Evolutionary conservation across 495 filamentous ascomycete species (phyloP).

Genomic region (Talaromyces proteolyticus): DNA sequence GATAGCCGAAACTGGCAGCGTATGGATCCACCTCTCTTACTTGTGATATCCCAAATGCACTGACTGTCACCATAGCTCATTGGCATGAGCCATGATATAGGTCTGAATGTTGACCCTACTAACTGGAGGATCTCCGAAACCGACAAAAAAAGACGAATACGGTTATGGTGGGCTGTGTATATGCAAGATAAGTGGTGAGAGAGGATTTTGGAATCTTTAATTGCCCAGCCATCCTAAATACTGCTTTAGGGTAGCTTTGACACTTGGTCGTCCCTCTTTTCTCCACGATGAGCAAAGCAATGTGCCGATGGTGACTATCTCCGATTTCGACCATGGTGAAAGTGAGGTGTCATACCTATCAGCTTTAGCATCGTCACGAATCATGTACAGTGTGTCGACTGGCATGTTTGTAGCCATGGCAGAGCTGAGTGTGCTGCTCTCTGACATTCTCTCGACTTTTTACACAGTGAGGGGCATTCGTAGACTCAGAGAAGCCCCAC

Average conservation of each 20-base stretch:
- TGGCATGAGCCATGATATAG: conserved; percentile 72
- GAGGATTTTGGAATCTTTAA: too few species aligned
- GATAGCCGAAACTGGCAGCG: background rate
- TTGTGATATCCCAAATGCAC: too few species aligned
- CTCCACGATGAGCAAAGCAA: conserved; percentile 46
- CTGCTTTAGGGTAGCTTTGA: conserved; percentile 55
- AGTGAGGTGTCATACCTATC: too few species aligned
- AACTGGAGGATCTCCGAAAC: conserved; percentile 74
- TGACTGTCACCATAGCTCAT: too few species aligned
- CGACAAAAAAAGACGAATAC: conserved; percentile 71
- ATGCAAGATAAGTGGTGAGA: conserved; percentile 58
- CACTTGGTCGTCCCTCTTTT: conserved; percentile 75
- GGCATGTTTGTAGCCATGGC: background rate
- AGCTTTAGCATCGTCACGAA: too few species aligned
- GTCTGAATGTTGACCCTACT: conserved; percentile 74
- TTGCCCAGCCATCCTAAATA: too few species aligned
- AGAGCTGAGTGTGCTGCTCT: background rate
- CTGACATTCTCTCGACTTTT: background rate
- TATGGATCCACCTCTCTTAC: too few species aligned
- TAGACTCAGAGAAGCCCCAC: too few species aligned
- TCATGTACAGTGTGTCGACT: too few species aligned
- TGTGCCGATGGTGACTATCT: background rate
- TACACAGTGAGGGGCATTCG: background rate
- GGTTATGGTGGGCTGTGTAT: conserved; percentile 64
- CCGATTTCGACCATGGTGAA: background rate